Conservation (phyloP, 345 rosid genomes). For the Populus deltoides region DNA sequence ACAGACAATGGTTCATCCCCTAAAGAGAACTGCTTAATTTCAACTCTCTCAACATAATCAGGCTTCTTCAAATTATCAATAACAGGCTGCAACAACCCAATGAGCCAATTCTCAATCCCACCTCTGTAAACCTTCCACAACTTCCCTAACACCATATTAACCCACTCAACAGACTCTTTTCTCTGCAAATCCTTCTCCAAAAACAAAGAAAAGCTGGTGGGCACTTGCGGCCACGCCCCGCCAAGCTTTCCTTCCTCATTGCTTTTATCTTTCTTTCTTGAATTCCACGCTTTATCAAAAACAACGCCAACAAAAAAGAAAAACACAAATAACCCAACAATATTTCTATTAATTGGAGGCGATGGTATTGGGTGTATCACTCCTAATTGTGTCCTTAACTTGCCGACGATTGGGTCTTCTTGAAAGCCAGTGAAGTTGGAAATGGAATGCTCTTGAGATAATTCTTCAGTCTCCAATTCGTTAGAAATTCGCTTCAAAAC, state of each 20-base stretch:
- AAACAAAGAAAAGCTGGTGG: conserved; percentile 73
- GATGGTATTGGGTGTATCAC: conserved; percentile 87
- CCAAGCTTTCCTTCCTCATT: conserved; percentile 31
- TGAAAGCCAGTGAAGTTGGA: conserved; percentile 52
- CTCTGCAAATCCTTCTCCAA: conserved; percentile 94
- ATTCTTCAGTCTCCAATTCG: conserved; percentile 44
- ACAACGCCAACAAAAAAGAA: conserved; percentile 94
- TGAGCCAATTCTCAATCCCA: conserved; percentile 87
- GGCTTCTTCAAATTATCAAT: conserved; percentile 93
- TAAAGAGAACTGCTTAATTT: conserved; percentile 84
- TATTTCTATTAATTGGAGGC: conserved; percentile 69
- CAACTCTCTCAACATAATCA: conserved; percentile 89
- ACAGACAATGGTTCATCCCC: conserved; percentile 97
- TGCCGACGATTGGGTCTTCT: conserved; percentile 85
- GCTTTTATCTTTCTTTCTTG: conserved; percentile 45
- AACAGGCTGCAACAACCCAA: conserved; percentile 93
- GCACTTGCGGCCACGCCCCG: conserved; percentile 76
- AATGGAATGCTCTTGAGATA: conserved; percentile 21
- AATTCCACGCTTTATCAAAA: conserved; percentile 83
- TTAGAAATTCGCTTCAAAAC: conserved; percentile 41
- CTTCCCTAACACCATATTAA: conserved; percentile 96
- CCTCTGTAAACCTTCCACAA: conserved; percentile 93
- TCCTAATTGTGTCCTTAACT: conserved; percentile 86
- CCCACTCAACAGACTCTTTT: conserved; percentile 99
- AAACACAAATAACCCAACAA: conserved; percentile 62